Conservation (phyloP, 148 eudicot genomes). For the Rhododendron griersonianum region DNA sequence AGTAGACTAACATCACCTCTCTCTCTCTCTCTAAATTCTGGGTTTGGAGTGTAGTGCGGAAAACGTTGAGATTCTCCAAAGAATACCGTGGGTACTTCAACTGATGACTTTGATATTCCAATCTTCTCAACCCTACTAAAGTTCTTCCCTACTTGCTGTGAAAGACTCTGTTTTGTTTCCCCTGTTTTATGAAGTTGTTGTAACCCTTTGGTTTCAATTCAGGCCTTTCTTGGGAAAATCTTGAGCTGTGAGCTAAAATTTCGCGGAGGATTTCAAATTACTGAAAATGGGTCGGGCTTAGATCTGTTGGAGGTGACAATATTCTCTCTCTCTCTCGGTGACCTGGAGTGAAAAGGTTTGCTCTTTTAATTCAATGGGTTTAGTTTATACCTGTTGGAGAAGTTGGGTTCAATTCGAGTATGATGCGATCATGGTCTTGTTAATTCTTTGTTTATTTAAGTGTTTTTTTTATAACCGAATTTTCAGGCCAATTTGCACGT, state of each 20-base stretch:
- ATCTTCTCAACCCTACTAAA: background rate
- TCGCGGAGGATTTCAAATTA: background rate
- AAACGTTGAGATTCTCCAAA: constrained; percentile 2
- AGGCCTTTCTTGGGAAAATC: background rate
- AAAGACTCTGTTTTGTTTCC: background rate
- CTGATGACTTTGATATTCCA: background rate
- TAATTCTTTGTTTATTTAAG: background rate
- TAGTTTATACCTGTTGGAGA: background rate
- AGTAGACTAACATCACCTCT: background rate
- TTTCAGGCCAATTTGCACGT: too few species aligned
- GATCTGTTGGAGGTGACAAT: constrained; percentile 10
- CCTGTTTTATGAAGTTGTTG: background rate
- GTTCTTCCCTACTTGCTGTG: background rate
- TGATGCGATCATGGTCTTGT: background rate
- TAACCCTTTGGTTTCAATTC: background rate
- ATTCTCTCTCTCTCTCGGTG: background rate
- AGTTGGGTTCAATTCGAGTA: background rate
- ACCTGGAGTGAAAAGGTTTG: background rate
- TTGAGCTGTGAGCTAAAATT: background rate
- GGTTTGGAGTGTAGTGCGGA: background rate
- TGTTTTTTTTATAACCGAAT: too few species aligned
- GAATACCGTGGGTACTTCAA: background rate
- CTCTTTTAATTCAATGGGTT: background rate
- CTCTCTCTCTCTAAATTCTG: constrained; percentile 7
- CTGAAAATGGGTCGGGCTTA: constrained; percentile 4